phyloP scores from a whole-genome alignment of 1,284 basidiomycete genomes.

The Ustilago trichophora region DNA sequence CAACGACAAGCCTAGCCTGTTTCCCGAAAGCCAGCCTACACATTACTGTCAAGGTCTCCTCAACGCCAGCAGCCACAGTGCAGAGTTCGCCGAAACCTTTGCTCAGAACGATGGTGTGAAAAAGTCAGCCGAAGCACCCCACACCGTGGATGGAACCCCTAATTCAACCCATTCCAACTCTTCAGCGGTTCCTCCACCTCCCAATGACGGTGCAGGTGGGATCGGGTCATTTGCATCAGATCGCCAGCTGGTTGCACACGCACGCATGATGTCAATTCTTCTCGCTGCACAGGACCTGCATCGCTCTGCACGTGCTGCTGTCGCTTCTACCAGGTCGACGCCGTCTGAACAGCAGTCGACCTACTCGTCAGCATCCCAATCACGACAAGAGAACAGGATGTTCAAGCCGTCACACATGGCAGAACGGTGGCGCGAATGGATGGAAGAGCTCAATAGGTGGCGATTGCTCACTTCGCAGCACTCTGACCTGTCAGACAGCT shows the following conservation, averaged over 20 bases:
- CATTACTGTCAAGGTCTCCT: constrained; percentile 53
- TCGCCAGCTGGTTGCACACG: constrained; percentile 54
- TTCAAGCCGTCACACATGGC: constrained; percentile 32
- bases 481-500: constrained; percentile 38
- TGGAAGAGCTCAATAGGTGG: constrained; percentile 50
- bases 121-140: not conserved
- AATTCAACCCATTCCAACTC: constrained; percentile 18
- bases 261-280: constrained; percentile 54
- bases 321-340: constrained; percentile 5
- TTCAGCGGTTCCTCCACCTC: constrained; percentile 8
- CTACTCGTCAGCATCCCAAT: no score
- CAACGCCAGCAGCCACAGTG: constrained; percentile 36
- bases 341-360: constrained; percentile 1
- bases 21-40: constrained; percentile 39
- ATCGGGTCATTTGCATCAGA: constrained; percentile 45
- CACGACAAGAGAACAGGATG: not conserved
- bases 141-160: constrained; percentile 12
- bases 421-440: constrained; percentile 46
- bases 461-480: constrained; percentile 44
- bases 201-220: constrained; percentile 22
- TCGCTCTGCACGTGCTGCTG: constrained; percentile 30
- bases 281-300: constrained; percentile 42
- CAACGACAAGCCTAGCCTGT: constrained; percentile 43
- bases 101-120: not conserved
- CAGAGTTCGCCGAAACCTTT: constrained; percentile 13